These are phyloP conservation scores for Paramecium tetraurelia DNA, from an alignment of 73 alveolate genomes.

Conservation along the genomic window DNA sequence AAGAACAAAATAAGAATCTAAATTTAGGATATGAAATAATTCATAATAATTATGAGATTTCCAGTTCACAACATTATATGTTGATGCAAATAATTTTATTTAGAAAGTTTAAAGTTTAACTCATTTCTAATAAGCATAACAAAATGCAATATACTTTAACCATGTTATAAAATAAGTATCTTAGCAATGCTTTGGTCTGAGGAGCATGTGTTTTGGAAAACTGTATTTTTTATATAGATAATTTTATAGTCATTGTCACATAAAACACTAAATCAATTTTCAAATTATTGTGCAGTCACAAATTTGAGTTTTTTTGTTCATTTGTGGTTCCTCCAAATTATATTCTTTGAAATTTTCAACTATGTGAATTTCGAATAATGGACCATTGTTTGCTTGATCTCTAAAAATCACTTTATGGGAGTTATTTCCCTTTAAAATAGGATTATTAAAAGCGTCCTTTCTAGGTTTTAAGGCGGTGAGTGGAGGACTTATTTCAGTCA, in stretches of 20 bases:
- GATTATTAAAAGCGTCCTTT: slow-evolving; percentile 9
- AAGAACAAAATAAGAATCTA: not conserved
- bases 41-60: not conserved
- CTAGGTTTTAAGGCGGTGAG: not conserved
- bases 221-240: not conserved
- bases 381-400: slow-evolving; percentile 16
- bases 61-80: not conserved
- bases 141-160: not conserved
- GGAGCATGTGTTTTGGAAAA: not conserved
- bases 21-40: not conserved
- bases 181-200: not conserved
- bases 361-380: not conserved
- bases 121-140: not conserved
- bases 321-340: not conserved
- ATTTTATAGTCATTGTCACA: not conserved
- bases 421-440: not conserved
- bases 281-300: not conserved
- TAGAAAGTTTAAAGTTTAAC: not conserved
- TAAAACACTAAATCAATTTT: not conserved
- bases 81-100: not conserved
- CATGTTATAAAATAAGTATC: not conserved
- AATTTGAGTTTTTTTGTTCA: not conserved
- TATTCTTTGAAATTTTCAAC: slow-evolving; percentile 22
- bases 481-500: not conserved
- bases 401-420: slow-evolving; percentile 1